Evolutionary conservation across 176 grass and related monocot species (phyloP).

Genomic region (Panicum miliaceum): DNA sequence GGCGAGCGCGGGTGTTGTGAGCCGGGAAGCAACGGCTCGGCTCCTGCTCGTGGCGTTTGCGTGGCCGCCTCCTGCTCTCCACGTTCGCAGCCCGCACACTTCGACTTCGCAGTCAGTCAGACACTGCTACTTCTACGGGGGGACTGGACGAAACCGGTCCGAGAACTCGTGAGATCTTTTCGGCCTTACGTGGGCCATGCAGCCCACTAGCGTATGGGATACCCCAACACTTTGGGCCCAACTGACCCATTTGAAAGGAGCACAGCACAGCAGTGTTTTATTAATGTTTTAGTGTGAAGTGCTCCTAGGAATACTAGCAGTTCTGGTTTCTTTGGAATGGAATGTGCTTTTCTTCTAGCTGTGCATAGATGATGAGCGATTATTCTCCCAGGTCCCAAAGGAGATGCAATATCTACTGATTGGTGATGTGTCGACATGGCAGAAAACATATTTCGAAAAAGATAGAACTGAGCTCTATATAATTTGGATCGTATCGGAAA

Average conservation of each 20-base stretch:
- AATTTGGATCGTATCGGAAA: neutral
- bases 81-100: neutral
- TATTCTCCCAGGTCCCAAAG: neutral
- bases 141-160: neutral
- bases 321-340: neutral
- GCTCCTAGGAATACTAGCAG: neutral
- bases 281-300: too few relatives aligned
- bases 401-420: neutral
- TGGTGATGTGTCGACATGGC: neutral
- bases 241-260: too few relatives aligned
- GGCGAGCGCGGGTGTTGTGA: slow-evolving; percentile 25
- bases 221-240: neutral
- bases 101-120: neutral
- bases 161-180: neutral
- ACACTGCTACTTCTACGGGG: neutral
- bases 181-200: neutral
- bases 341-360: neutral
- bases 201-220: neutral
- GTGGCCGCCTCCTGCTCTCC: slow-evolving; percentile 28
- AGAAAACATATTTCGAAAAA: neutral
- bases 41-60: slow-evolving; percentile 32
- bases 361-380: neutral
- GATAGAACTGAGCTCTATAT: neutral
- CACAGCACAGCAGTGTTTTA: too few relatives aligned
- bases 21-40: slow-evolving; percentile 50